Evolutionary conservation across 768 basidiomycete species (phyloP).

Genomic region (Phylloporus sp.): DNA sequence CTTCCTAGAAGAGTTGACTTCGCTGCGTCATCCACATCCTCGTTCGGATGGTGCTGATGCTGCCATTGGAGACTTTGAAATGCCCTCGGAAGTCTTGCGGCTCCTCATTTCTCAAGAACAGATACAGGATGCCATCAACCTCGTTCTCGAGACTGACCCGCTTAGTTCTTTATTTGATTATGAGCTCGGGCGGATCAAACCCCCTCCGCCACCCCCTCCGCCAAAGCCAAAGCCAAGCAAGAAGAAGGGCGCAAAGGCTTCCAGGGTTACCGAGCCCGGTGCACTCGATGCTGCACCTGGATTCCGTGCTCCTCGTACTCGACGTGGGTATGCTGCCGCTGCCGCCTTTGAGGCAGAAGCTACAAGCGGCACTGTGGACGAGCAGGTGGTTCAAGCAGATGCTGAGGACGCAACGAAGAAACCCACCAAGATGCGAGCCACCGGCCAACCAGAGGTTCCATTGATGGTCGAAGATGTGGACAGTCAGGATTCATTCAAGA

Average conservation of each 20-base stretch:
- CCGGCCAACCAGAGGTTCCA: conserved; percentile 39
- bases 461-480: conserved; percentile 70
- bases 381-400: conserved; percentile 6
- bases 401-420: conserved; percentile 25
- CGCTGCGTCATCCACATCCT: conserved; percentile 16
- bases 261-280: conserved; percentile 19
- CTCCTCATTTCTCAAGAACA: conserved; percentile 51
- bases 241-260: conserved; percentile 33
- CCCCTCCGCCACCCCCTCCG: conserved; percentile 55
- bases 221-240: conserved; percentile 40
- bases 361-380: conserved; percentile 11
- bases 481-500: conserved; percentile 65
- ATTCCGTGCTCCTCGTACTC: conserved; percentile 49
- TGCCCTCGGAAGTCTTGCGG: conserved; percentile 53
- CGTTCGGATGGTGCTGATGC: conserved; percentile 5
- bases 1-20: conserved; percentile 30
- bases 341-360: conserved; percentile 44
- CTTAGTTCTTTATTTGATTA: conserved; percentile 65
- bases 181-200: conserved; percentile 60
- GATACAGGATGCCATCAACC: conserved; percentile 50
- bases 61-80: conserved; percentile 70
- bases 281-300: conserved; percentile 40
- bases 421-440: conserved; percentile 19
- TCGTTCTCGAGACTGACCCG: conserved; percentile 55
- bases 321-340: conserved; percentile 39